Evolutionary conservation across 2,329 filamentous ascomycete species (phyloP), one percentile per base, ranked within the genome.

Genomic region (Ilyonectria mors-panacis): DNA sequence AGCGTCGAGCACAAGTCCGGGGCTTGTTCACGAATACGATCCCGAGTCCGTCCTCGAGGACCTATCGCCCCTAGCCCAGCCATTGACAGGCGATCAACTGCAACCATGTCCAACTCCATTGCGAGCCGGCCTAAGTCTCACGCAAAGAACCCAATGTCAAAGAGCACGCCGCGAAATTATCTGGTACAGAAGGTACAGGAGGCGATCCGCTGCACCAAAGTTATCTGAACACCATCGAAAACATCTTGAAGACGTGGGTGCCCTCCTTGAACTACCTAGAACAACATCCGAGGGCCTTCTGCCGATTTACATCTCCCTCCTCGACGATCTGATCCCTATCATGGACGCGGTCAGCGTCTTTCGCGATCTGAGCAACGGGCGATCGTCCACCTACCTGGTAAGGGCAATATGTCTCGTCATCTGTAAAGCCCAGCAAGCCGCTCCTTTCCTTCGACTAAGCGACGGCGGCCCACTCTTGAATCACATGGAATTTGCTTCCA

Each of bases 361-460:
- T n/a, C 63, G 66, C 10, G 58, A 68, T 51, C 50, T 62, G 30
- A 68, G 66, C 48, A 68, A 68, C 17, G 73, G 72, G 1, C 51
- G 70, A 6, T 51, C 69, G 13, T 76, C 75, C 9, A 35, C 19
- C 0, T 74, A 70, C 28, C 59, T 76, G 0, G 60, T 76, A 2
- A 65, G 65, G 3, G 74, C 72, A n/a, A 67, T 75, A 2, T 76
- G 73, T 33, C 73, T 77, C 5, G 67, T 74, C 15, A 51, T 65
- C 5, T 77, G 74, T 59, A 77, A 77, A 54, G 59, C 68, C 2
- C 63, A 61, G 26, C 74, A 76, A 50, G 75, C 75, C 8, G 30
- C 69, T 21, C 69, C 74, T 2, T 76, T 75, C 33, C 51, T 77
- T 1, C 68, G 67, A 3, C 13, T 77, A 1, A 23, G 6, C 6